Evolutionary conservation across 1,284 basidiomycete genomes (phyloP).

Genomic region (Athelia sp.): DNA sequence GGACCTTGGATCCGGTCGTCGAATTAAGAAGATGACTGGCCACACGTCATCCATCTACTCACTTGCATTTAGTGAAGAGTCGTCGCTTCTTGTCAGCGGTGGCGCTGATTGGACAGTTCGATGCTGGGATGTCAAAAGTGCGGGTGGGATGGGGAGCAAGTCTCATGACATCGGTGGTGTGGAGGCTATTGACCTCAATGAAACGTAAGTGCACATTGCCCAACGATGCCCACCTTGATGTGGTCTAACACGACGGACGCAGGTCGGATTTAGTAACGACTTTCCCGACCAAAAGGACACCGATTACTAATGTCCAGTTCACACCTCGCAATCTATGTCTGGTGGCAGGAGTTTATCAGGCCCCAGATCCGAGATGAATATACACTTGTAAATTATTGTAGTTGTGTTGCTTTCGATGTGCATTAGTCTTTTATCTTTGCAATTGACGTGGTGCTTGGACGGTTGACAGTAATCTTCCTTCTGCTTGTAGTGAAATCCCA

Average conservation of each 20-base stretch:
- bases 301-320: conserved; percentile 88
- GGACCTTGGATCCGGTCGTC: conserved; percentile 90
- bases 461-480: too few species aligned
- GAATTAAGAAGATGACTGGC: conserved; percentile 96
- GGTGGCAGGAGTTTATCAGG: conserved; percentile 70
- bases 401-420: too few species aligned
- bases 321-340: conserved; percentile 93
- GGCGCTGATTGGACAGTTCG: conserved; percentile 92
- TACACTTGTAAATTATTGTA: too few species aligned
- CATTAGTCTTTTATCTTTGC: too few species aligned
- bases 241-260: conserved; percentile 7
- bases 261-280: conserved; percentile 89
- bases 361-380: conserved; percentile 53
- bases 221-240: background rate
- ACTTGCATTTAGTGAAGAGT: conserved; percentile 89
- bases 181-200: conserved; percentile 50
- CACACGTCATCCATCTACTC: conserved; percentile 89
- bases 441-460: too few species aligned
- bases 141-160: conserved; percentile 63
- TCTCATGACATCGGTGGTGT: conserved; percentile 50
- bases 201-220: conserved; percentile 47
- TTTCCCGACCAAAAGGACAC: conserved; percentile 94
- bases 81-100: conserved; percentile 84
- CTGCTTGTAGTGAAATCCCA: too few species aligned
- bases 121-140: conserved; percentile 91